Evolutionary conservation across 164 flowering plant genomes (phyloP), one percentile per base, ranked within the genome.

Genomic region (Vitis riparia): DNA sequence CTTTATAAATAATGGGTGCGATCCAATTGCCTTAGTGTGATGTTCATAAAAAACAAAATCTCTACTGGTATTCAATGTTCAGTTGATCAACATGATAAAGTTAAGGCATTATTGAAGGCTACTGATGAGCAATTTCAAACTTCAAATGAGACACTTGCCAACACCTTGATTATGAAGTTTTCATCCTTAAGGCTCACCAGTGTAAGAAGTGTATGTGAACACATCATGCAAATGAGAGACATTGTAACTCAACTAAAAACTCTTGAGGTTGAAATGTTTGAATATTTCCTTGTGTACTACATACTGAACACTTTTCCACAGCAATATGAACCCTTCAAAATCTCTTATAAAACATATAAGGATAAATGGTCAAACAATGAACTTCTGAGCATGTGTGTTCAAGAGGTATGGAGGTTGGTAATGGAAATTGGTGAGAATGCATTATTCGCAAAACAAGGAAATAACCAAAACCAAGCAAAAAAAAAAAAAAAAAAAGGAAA

Each of bases 51-150:
- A 13, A 17, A 30, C n/a, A 4, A 51, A 3, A 49, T 65, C 13
- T 6, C 0, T 11, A 3, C 3, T 8, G 13, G 44, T 19, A 57
- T 68, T 12, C 19, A 44, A 7, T 53, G 71, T 68, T 68, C 63
- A 11, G 27, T 68, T 8, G 52, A 37, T 37, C 37, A 23, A 23
- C 23, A 23, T 23, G 23, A 23, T 23, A 23, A 23, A 23, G 23
- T 23, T 23, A 23, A 23, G 59, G 3, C 51, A 48, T 49, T 68
- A 3, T 6, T 58, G 2, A 44, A 68, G 9, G 63, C 53, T 2
- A 49, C 57, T 19, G 71, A 68, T 32, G 63, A 68, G 8, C 62
- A 68, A 49, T 68, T 47, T 47, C 44, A 47, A 0, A 57, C 30
- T 12, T 58, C 55, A 7, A 63, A 57, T 10, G 59, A 68, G 14